phyloP scores from a whole-genome alignment of 371 early-diverging fungal genomes.

The Mortierella sp. region DNA sequence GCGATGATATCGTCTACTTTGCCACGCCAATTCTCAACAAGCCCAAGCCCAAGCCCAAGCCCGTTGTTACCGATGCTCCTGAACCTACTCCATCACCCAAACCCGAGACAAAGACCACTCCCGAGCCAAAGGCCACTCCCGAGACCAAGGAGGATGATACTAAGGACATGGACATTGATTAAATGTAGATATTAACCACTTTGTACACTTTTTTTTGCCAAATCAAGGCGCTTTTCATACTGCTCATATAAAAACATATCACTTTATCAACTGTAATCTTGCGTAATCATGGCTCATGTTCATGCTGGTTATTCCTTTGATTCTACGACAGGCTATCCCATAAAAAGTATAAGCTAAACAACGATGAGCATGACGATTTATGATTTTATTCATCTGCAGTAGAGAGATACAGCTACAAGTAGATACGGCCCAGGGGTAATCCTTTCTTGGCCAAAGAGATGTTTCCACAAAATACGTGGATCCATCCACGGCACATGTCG shows the following conservation, averaged over 20 bases:
- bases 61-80: conserved; percentile 40
- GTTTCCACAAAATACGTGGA: too few species aligned
- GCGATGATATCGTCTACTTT: conserved; percentile 69
- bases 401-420: too few species aligned
- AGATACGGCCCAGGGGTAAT: too few species aligned
- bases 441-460: too few species aligned
- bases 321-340: too few species aligned
- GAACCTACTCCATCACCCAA: conserved; percentile 18
- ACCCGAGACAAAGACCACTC: conserved; percentile 20
- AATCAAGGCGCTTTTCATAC: not conserved
- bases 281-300: too few species aligned
- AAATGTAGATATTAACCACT: conserved; percentile 29
- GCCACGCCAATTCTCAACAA: conserved; percentile 88
- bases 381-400: too few species aligned
- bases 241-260: not conserved
- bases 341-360: too few species aligned
- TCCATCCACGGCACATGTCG: too few species aligned
- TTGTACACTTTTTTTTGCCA: not conserved
- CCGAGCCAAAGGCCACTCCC: conserved; percentile 47
- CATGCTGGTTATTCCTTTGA: too few species aligned
- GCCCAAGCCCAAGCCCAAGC: conserved; percentile 94
- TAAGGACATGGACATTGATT: conserved; percentile 80
- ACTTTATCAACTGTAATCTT: too few species aligned
- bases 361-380: too few species aligned
- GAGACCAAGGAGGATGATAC: conserved; percentile 60